Base-by-base conservation (phyloP, 306 rosid species). In the Fagus crenata region DNA sequence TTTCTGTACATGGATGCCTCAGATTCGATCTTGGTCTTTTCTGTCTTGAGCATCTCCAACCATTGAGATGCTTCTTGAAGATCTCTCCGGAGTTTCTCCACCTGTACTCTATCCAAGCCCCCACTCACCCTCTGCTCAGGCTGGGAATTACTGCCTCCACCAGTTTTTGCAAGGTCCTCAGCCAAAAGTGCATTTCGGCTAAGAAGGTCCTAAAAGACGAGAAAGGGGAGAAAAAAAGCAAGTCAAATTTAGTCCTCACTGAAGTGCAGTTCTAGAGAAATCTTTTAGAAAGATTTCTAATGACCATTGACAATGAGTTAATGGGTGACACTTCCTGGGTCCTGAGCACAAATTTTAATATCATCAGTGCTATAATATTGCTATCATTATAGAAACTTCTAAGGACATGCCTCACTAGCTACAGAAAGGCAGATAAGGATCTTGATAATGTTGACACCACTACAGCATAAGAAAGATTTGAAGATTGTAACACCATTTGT, bases 151-250 rank as follows among this genome's bases (percentile, higher is more conserved):
- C 78, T 67, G 6, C 76, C 86, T 40, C 85, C 89, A 67, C 97
- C 89, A 11, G 87, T 83, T 73, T 87, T 89, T 17, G 96, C 87
- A 67, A 90, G 72, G 70, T 89, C 92, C 87, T 90, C 97, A 4
- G 99, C 97, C 96, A 92, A 79, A 49, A 80, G 83, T 49, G 97
- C 87, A 86, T 95, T 95, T 69, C 96, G 89, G 56, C 84, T 80
- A 64, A 89, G 90, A 65, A 95, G 97, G 82, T 90, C 93, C 99
- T 95, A 75, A 63, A 77, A 76, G 61, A 77, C 7, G 9, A 75
- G 55, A 37, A 65, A 53, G 17, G 76, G 5, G 35, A 15, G 22
- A 28, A 15, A 28, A 36, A 77, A 54, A 49, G 58, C 22, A 54
- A 49, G 69, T 28, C 74, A 9, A 7, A 61, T 11, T 15, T 22